phyloP scores from a whole-genome alignment of 306 rosid species.

The Cicer arietinum region DNA sequence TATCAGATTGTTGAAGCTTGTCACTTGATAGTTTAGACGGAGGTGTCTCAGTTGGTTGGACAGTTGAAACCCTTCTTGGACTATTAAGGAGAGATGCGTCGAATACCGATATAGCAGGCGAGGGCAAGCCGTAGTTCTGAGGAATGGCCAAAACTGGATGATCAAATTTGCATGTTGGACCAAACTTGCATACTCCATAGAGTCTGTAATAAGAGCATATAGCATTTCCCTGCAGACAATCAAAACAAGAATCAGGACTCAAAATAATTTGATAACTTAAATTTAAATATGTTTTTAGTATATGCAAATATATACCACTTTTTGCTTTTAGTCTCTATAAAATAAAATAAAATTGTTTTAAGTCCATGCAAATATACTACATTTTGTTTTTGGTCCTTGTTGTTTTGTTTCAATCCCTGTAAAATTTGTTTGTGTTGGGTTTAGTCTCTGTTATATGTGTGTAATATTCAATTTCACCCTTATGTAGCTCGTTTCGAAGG shows the following conservation, averaged over 20 bases:
- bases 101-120: slow-evolving; percentile 54
- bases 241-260: slow-evolving; percentile 36
- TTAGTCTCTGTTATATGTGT: too few relatives aligned
- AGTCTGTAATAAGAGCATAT: slow-evolving; percentile 72
- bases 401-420: too few relatives aligned
- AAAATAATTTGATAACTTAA: background rate
- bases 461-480: too few relatives aligned
- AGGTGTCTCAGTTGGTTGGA: slow-evolving; percentile 57
- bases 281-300: too few relatives aligned
- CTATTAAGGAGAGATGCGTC: slow-evolving; percentile 57
- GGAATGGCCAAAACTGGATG: slow-evolving; percentile 68
- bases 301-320: too few relatives aligned
- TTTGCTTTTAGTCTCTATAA: too few relatives aligned
- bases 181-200: slow-evolving; percentile 91
- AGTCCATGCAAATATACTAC: too few relatives aligned
- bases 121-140: slow-evolving; percentile 59
- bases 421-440: too few relatives aligned
- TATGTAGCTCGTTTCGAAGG: too few relatives aligned
- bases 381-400: too few relatives aligned
- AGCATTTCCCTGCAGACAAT: slow-evolving; percentile 76
- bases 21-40: slow-evolving; percentile 59
- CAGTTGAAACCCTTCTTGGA: slow-evolving; percentile 54
- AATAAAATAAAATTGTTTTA: too few relatives aligned
- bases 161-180: slow-evolving; percentile 89
- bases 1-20: slow-evolving; percentile 54